These are phyloP conservation scores for Puccinellia tenuiflora DNA, from an alignment of 176 grass and related monocot genomes.

Conservation along the genomic window DNA sequence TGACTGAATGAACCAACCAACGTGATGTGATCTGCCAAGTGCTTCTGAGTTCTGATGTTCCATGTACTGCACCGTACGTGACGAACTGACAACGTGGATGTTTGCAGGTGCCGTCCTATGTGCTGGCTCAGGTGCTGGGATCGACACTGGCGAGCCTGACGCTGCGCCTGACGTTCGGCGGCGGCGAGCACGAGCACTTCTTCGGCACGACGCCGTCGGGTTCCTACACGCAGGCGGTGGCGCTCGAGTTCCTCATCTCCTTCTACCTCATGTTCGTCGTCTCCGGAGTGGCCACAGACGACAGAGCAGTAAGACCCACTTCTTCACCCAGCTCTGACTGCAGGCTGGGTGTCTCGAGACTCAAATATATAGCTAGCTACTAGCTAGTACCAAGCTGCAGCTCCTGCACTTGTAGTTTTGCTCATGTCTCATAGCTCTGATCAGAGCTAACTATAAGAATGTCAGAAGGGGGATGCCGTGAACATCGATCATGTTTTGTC, in stretches of 20 bases:
- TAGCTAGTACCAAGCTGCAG: too few species aligned
- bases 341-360: too few species aligned
- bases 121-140: slow-evolving; percentile 51
- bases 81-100: neutral
- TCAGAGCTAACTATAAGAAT: neutral
- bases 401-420: neutral
- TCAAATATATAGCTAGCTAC: too few species aligned
- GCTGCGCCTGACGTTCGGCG: slow-evolving; percentile 58
- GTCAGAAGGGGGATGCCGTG: neutral
- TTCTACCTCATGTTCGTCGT: slow-evolving; percentile 93
- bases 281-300: slow-evolving; percentile 87
- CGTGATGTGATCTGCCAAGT: neutral
- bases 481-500: neutral
- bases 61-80: too few species aligned
- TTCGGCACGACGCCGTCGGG: slow-evolving; percentile 56
- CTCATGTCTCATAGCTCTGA: neutral
- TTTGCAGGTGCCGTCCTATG: slow-evolving; percentile 61
- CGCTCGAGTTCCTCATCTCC: slow-evolving; percentile 73
- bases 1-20: too few species aligned
- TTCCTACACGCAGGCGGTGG: slow-evolving; percentile 50
- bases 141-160: slow-evolving; percentile 60
- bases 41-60: too few species aligned
- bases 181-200: slow-evolving; percentile 38
- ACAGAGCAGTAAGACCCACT: slow-evolving; percentile 46
- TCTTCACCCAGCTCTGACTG: neutral